phyloP scores from a whole-genome alignment of 1,284 basidiomycete genomes.

The Violaceomyces palustris region DNA sequence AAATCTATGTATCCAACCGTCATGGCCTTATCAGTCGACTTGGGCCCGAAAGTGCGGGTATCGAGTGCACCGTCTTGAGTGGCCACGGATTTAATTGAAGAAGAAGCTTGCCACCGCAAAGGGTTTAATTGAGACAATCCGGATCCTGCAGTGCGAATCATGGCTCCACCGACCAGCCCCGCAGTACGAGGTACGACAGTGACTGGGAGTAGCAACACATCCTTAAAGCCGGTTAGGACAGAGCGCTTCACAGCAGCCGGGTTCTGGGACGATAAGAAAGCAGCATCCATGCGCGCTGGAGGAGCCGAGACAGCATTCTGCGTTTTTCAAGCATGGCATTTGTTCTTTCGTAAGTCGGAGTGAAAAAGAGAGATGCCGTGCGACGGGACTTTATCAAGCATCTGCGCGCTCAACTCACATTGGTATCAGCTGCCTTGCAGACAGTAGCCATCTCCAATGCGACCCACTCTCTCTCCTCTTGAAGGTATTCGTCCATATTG shows the following conservation, averaged over 20 bases:
- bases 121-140: constrained; percentile 35
- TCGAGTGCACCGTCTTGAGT: not conserved
- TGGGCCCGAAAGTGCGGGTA: not conserved
- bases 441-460: constrained; percentile 69
- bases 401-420: not conserved
- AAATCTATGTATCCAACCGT: constrained; percentile 32
- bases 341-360: not conserved
- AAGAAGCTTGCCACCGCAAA: constrained; percentile 27
- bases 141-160: constrained; percentile 34
- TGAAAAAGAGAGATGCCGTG: too few species aligned
- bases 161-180: constrained; percentile 56
- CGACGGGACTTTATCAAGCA: not conserved
- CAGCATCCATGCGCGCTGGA: constrained; percentile 50
- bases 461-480: constrained; percentile 81
- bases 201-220: constrained; percentile 82
- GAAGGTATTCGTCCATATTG: constrained; percentile 93
- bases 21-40: not conserved
- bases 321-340: constrained; percentile 1
- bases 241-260: constrained; percentile 87
- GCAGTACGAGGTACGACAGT: constrained; percentile 89
- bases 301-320: constrained; percentile 5
- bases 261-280: constrained; percentile 75
- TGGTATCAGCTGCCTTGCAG: constrained; percentile 54
- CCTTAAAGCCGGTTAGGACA: constrained; percentile 84
- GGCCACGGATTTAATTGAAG: not conserved